Evolutionary conservation across 2,329 filamentous ascomycete species (phyloP), one percentile per base, ranked within the genome.

Genomic region (Pseudogymnoascus sp.): DNA sequence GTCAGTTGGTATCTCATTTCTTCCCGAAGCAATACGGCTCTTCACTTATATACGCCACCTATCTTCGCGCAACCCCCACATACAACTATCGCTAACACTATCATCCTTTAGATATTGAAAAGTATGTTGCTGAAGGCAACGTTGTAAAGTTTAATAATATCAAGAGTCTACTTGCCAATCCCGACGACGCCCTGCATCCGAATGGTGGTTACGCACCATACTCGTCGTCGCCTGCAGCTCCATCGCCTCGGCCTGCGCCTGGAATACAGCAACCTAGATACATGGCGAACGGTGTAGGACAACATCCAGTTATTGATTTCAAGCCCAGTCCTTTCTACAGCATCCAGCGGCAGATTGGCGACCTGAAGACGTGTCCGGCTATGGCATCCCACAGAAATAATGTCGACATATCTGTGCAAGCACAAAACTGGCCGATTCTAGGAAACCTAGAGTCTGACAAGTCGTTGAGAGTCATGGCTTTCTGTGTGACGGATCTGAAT

Each of bases 241-340:
- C 57, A 58, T 37, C 37, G 32, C 57, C 57, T n/a, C 32, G 34
- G 25, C 57, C 57, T 11, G 32, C 57, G 57, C 32, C 57, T 25
- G 37, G 32, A 11, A 39, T 58, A n/a, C 57, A 39, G 32, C 14
- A 32, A 8, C 32, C 18, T 39, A 37, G 47, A 54, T 54, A 54
- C 25, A 32, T 54, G 47, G n/a, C 47, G 4, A 54, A 54, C 32
- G 47, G 47, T 32, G 5, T 12, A 20, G 16, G n/a, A n/a, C 3
- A n/a, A 54, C 34, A 39, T 16, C 16, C 20, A 54, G 47, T 54
- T 32, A 72, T 83, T 57, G 75, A 74, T 57, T 89, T 89, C 76
- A 93, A 90, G 69, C 73, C 84, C 3, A 96, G 91, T 69, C 93
- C 94, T 0, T 99, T 97, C 73, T 97, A 93, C 70, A 82, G 83